These are phyloP conservation scores for Lichina pygmaea DNA, from an alignment of 495 filamentous ascomycete genomes.

Conservation along the genomic window DNA sequence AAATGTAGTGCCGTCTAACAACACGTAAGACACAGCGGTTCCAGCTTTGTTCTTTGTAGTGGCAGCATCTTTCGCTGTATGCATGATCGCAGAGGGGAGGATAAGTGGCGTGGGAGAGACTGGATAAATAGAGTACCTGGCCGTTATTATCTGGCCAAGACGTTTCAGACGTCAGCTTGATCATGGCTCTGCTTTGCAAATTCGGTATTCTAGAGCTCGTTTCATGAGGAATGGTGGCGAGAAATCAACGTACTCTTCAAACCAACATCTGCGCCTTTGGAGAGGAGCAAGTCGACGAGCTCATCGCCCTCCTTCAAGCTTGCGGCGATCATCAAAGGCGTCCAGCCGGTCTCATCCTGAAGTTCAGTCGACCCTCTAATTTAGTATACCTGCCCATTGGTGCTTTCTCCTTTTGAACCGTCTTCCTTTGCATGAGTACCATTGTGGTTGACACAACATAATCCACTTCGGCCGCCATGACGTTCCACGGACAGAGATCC, in stretches of 20 bases:
- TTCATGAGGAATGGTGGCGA: background rate
- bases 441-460: background rate
- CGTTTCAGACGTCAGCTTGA: background rate
- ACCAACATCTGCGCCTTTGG: conserved; percentile 62
- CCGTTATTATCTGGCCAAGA: conserved; percentile 19
- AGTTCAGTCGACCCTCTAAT: background rate
- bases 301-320: conserved; percentile 44
- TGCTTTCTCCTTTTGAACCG: background rate
- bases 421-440: background rate
- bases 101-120: background rate
- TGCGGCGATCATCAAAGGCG: conserved; percentile 77
- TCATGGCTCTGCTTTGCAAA: background rate
- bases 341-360: conserved; percentile 79
- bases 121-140: conserved; percentile 18
- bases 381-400: background rate
- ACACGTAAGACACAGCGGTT: too few species aligned
- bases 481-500: background rate
- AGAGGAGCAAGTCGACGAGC: conserved; percentile 45
- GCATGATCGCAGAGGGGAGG: background rate
- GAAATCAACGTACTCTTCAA: conserved; percentile 31
- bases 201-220: too few species aligned
- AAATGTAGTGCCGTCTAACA: conserved; percentile 71
- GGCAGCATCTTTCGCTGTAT: too few species aligned
- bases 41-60: too few species aligned
- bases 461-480: too few species aligned